A percentile compares a stretch with the other conserved stretches of the same genome.
phyloP scores from a whole-genome alignment of 129 eudicot species.

The Centella asiatica region DNA sequence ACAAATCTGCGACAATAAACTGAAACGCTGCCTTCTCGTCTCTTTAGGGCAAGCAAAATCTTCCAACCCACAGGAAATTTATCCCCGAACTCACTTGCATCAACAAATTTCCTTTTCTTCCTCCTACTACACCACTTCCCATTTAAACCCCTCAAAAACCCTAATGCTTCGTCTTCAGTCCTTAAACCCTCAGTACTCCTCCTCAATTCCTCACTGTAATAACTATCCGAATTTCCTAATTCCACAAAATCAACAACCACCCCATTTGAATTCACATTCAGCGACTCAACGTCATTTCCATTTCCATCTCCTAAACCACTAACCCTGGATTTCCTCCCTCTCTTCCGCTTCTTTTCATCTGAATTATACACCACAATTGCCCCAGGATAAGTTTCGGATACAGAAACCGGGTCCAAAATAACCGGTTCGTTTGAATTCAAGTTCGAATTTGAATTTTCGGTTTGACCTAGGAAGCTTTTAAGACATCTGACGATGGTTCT shows the following conservation, averaged over 20 bases:
- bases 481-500: conserved; percentile 30
- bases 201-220: conserved; percentile 29
- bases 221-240: conserved; percentile 30
- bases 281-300: conserved; percentile 18
- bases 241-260: conserved; percentile 31
- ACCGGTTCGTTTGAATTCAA: neutral
- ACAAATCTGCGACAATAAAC: conserved; percentile 40
- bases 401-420: neutral
- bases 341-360: conserved; percentile 17
- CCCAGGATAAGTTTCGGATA: neutral
- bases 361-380: conserved; percentile 8
- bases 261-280: conserved; percentile 31
- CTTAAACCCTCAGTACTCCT: conserved; percentile 32
- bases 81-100: conserved; percentile 38
- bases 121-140: conserved; percentile 65
- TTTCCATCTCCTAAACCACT: neutral
- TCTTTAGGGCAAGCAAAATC: conserved; percentile 36
- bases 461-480: conserved; percentile 18
- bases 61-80: conserved; percentile 53
- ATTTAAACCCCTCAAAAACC: conserved; percentile 34
- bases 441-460: neutral
- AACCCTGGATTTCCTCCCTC: conserved; percentile 5
- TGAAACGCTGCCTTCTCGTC: conserved; percentile 32
- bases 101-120: conserved; percentile 49
- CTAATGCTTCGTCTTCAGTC: conserved; percentile 35